Evolutionary conservation across 768 basidiomycete genomes (phyloP), one percentile per base, ranked within the genome.

Genomic region (Boletus pseudo-olivaceus): DNA sequence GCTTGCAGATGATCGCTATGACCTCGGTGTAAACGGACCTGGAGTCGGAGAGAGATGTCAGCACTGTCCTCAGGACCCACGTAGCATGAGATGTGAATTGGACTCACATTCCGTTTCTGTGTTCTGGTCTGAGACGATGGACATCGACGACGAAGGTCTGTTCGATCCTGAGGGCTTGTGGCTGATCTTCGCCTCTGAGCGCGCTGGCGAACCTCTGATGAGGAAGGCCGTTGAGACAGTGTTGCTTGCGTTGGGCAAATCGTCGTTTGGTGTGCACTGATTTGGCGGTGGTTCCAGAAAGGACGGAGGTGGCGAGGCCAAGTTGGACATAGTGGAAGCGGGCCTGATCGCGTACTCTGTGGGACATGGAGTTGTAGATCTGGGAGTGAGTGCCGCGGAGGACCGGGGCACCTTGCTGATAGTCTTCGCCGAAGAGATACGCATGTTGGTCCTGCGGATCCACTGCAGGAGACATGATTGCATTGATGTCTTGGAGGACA

Each of bases 261-360:
- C 40, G 12, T 1, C 44, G 30, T 6, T 54, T 57, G 2, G 19
- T 3, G 1, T n/a, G 14, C 2, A 0, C 1, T 11, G 0, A 48
- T 37, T 3, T 26, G 10, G 48, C 51, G 0, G 14, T 9, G 0
- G 46, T 51, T 2, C 59, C 53, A 7, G 44, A 20, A 1, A 60
- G 5, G 8, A 47, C 47, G 4, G 55, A 46, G 7, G 59, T 60
- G 0, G 35, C 42, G 2, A 57, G 14, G 5, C 55, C 43, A 1
- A 59, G 43, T 14, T 59, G 55, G 1, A 59, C 47, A 1, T 43
- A 53, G 8, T 56, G 51, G 3, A 52, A 59, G 0, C 51, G 20
- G 0, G 50, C 46, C 2, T 52, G 35, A 8, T 59, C 43, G 0
- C 35, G 38, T 0, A 57, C 50, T 0, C 47, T 12, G 7, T 56